Conservation (phyloP, 345 rosid genomes). For the Eucalyptus cloeziana region DNA sequence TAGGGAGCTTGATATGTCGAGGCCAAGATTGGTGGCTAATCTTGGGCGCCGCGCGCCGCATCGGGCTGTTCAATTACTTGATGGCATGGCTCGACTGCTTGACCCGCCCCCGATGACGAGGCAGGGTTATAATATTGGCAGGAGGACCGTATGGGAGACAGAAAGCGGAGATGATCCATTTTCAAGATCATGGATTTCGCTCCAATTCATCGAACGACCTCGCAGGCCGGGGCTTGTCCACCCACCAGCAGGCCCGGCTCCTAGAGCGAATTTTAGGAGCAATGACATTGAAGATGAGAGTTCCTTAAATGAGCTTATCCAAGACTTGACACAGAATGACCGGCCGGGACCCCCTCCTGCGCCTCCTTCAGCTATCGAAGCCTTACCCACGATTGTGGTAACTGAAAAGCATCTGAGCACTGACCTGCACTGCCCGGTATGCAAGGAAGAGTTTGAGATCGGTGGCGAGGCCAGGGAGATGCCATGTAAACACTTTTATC, state of each 20-base stretch:
- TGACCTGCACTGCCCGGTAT: constrained; percentile 48
- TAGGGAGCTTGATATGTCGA: constrained; percentile 39
- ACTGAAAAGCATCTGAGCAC: constrained; percentile 10
- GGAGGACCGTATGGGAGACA: constrained; percentile 21
- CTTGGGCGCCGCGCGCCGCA: neutral
- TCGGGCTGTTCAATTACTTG: neutral
- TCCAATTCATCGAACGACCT: constrained; percentile 19
- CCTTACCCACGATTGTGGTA: constrained; percentile 23
- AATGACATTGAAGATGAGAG: neutral
- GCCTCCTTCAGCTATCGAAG: constrained; percentile 25
- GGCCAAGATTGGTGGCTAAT: constrained; percentile 9
- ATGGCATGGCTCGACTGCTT: constrained; percentile 6
- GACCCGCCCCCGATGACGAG: neutral
- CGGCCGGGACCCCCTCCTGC: constrained; percentile 44
- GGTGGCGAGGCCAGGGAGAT: constrained; percentile 41
- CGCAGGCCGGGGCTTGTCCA: neutral
- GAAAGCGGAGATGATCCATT: constrained; percentile 4
- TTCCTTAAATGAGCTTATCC: neutral
- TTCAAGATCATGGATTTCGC: constrained; percentile 43
- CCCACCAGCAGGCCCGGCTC: neutral
- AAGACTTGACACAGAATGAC: constrained; percentile 3
- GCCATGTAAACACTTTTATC: constrained; percentile 66
- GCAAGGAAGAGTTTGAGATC: constrained; percentile 60
- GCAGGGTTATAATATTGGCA: neutral
- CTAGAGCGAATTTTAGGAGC: neutral